Evolutionary conservation across 2,329 filamentous ascomycete genomes (phyloP).

Genomic region (Ascochyta clinopodiicola): DNA sequence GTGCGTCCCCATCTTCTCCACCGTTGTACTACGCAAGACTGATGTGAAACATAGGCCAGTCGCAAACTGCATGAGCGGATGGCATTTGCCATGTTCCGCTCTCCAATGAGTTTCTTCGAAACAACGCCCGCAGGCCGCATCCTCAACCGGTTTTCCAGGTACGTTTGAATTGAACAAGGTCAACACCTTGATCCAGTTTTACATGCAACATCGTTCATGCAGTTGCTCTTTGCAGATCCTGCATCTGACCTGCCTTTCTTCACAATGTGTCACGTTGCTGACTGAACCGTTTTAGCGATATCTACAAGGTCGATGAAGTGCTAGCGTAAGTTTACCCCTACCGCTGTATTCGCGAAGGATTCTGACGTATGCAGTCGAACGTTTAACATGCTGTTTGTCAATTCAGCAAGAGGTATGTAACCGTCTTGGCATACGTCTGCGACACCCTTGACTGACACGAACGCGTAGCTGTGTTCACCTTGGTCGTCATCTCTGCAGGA

Average conservation of each 20-base stretch:
- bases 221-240: neutral
- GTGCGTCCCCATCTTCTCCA: conserved; percentile 55
- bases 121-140: conserved; percentile 96
- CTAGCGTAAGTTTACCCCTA: conserved; percentile 65
- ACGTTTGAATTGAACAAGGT: conserved; percentile 42
- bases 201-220: neutral
- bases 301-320: conserved; percentile 87
- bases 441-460: conserved; percentile 31
- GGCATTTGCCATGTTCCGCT: conserved; percentile 96
- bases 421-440: conserved; percentile 20
- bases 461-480: conserved; percentile 70
- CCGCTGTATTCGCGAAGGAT: neutral
- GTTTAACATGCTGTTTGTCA: conserved; percentile 84
- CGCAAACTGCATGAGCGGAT: conserved; percentile 96
- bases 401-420: conserved; percentile 56
- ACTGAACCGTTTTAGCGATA: conserved; percentile 60
- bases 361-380: conserved; percentile 63
- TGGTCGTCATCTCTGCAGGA: conserved; percentile 81
- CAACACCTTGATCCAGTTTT: neutral
- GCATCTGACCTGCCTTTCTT: neutral
- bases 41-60: conserved; percentile 68
- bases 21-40: conserved; percentile 24
- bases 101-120: conserved; percentile 98
- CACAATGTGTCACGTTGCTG: conserved; percentile 3
- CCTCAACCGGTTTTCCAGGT: conserved; percentile 94